Base-by-base conservation (phyloP, 2,329 filamentous ascomycete species). In the Sporothrix euskadiensis region DNA sequence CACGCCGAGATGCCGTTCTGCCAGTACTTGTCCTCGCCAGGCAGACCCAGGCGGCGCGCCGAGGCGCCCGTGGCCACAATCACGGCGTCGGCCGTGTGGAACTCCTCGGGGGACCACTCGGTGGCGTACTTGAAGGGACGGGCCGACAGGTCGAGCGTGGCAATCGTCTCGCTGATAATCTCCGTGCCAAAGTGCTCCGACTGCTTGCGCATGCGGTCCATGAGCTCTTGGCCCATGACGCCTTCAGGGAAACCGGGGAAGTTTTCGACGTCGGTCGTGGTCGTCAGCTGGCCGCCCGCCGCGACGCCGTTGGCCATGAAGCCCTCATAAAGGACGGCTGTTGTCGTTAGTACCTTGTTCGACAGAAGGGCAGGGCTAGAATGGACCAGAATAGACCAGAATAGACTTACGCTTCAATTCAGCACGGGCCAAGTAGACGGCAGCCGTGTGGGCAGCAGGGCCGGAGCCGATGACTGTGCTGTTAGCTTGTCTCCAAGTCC, bases 231-330 rank as follows among this genome's bases (percentile, higher is more conserved):
- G 77, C 96, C 96, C 83, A 94, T 92, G 81, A 99, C 94, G 76
- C 91, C 92, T 79, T 93, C 89, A 79, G 93, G 92, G 85, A 98
- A 99, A 66, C 96, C 96, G 35, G 96, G 96, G 84, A 92, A 99
- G 88, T 99, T 99, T 87, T 99, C 96, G 74, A 99, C 90, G 78
- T 99, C 97, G 79, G 97, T 98, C 72, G 96, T 99, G 35, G 97
- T 99, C 72, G 97, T 99, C 78, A 99, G 88, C 87, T 99, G 96
- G 73, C 96, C 96, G 78, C 96, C 96, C 61, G 96, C 94, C 7
- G 96, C 96, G 79, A 97, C 97, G 80, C 95, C 96, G 81, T 98
- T 96, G 79, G 96, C 96, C 82, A 99, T 90, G 88, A 99, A 97
- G 78, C 96, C 96, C 85, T 99, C 96, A 82, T 98, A 99, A 78